Conservation (phyloP, 805 yeast species). For the Debaryomyces castellii region DNA sequence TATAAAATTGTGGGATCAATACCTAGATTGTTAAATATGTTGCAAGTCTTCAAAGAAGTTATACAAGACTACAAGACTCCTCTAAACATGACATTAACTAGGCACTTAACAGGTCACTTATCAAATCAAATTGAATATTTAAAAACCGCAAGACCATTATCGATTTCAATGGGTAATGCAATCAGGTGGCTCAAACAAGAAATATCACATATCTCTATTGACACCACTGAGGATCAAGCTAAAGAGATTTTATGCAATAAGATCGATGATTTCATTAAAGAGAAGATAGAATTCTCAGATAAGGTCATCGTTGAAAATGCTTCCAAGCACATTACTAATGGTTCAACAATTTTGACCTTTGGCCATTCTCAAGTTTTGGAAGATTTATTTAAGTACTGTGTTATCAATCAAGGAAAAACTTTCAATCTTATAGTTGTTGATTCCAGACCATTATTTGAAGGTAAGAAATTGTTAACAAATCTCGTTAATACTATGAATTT, state of each 20-base stretch:
- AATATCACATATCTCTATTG: constrained; percentile 78
- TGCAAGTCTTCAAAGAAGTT: constrained; percentile 78
- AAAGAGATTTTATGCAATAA: constrained; percentile 60
- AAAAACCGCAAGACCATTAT: constrained; percentile 86
- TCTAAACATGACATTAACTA: constrained; percentile 74
- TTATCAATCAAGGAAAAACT: constrained; percentile 53
- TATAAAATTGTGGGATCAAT: constrained; percentile 89
- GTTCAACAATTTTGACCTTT: constrained; percentile 79
- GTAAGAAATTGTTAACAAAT: constrained; percentile 68
- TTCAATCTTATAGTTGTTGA: constrained; percentile 87
- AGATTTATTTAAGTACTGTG: constrained; percentile 69
- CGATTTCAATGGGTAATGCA: constrained; percentile 96
- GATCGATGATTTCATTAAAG: constrained; percentile 80
- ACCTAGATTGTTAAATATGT: constrained; percentile 80
- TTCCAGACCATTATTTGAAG: constrained; percentile 92
- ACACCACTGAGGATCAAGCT: constrained; percentile 64
- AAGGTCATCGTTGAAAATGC: constrained; percentile 81
- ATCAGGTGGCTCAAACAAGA: constrained; percentile 96
- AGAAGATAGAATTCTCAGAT: constrained; percentile 81
- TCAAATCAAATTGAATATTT: constrained; percentile 91
- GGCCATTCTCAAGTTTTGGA: constrained; percentile 86
- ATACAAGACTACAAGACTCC: constrained; percentile 84
- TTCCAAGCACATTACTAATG: constrained; percentile 69
- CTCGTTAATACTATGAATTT: constrained; percentile 54
- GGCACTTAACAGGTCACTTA: constrained; percentile 84